These are phyloP conservation scores for Bothia castanella DNA, from an alignment of 1,284 basidiomycete species.

Conservation along the genomic window DNA sequence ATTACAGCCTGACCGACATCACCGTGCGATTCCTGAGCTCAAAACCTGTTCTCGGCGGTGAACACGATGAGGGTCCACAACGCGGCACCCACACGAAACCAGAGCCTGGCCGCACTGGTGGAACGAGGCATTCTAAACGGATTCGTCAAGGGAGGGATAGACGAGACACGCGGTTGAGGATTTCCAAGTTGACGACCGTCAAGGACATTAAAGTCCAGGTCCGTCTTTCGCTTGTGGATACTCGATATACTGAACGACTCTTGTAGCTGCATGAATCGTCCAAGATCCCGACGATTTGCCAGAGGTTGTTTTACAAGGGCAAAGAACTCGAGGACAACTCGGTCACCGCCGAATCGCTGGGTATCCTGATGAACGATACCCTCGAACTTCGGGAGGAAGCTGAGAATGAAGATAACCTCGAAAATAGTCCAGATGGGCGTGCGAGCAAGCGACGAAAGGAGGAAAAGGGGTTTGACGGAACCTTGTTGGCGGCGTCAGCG, in stretches of 20 bases:
- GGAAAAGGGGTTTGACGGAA: conserved; percentile 71
- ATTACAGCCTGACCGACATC: conserved; percentile 52
- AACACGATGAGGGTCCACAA: conserved; percentile 27
- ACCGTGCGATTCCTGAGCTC: conserved; percentile 40
- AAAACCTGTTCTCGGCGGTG: conserved; percentile 20
- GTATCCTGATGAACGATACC: conserved; percentile 59
- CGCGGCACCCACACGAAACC: conserved; percentile 25
- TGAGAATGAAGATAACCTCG: conserved; percentile 53
- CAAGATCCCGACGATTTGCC: conserved; percentile 68
- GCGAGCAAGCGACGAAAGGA: conserved; percentile 48
- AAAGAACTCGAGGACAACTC: conserved; percentile 62
- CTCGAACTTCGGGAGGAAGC: conserved; percentile 62
- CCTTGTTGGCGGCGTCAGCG: conserved; percentile 42
- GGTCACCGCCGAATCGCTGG: conserved; percentile 56
- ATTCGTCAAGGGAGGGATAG: conserved; percentile 53
- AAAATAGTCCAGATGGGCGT: conserved; percentile 49
- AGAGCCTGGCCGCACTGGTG: conserved; percentile 28
- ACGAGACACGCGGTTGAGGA: conserved; percentile 47
- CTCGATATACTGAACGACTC: too few relatives aligned
- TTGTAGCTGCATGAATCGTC: conserved; percentile 56
- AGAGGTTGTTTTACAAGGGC: conserved; percentile 60
- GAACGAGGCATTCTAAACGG: conserved; percentile 61
- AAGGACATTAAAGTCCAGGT: conserved; percentile 76
- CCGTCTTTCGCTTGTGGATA: conserved; percentile 21
- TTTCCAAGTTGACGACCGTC: conserved; percentile 63